Evolutionary conservation across 1,284 basidiomycete genomes (phyloP), one percentile per base, ranked within the genome.

Genomic region (Trametes hirsuta): DNA sequence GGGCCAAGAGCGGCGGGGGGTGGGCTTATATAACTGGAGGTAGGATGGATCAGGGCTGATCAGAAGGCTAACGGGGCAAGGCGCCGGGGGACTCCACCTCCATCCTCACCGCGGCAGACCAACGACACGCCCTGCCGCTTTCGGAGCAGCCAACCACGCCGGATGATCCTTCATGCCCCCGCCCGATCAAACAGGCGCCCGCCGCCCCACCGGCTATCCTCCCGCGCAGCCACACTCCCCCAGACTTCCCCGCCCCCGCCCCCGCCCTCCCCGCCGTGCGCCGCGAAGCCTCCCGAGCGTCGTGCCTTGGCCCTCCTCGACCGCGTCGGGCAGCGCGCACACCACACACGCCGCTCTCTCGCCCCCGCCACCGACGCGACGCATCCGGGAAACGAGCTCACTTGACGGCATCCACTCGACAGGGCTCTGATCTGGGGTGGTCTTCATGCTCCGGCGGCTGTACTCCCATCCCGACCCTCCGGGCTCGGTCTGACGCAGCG

Each of bases 351-450:
- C 34, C 51, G 47, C 9, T 2, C 47, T 34, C 25, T 4, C 24
- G 6, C 10, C 47, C 30, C 47, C 35, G 25, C 40, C 18, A 15
- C 42, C 52, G 21, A 21, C 30, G 15, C 37, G n/a, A 1, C 45
- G 45, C 55, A 34, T 22, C 47, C 48, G 55, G 55, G 48, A 51
- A 44, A 18, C 41, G 21, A 48, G 42, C 30, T 35, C 34, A 34
- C 15, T 35, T 57, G 24, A 40, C 55, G 55, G 55, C 55, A 57
- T 57, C 44, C 42, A 41, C 41, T 21, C 37, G 30, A 40, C 40
- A 40, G 34, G 48, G 48, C 55, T 57, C 55, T 57, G 55, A 57
- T 57, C 42, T 57, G 55, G 55, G 55, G 55, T 57, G 14, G 30
- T 48, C 41, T 56, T 48, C 48, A 46, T 56, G 35, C 48, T 57